phyloP scores from a whole-genome alignment of 805 yeast genomes.

The Metschnikowia koreensis region DNA sequence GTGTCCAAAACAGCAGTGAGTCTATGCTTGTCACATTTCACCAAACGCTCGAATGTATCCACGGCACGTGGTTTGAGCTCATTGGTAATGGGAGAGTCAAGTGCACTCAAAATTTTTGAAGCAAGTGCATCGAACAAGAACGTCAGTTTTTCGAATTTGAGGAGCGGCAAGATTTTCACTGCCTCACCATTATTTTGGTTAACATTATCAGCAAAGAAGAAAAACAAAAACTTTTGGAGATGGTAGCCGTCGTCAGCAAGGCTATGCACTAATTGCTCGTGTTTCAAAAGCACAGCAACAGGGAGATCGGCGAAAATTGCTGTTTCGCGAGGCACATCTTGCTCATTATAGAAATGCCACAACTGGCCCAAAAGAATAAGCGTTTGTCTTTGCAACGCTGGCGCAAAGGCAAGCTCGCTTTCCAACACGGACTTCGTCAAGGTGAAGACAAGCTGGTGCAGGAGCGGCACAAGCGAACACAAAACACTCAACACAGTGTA shows the following conservation, averaged over 20 bases:
- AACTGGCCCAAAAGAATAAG: conserved; percentile 41
- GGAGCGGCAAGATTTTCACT: conserved; percentile 22
- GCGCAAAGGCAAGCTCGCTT: conserved; percentile 23
- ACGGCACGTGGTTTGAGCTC: conserved; percentile 19
- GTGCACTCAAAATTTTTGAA: conserved; percentile 10
- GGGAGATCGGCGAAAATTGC: conserved; percentile 21
- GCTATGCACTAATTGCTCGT: conserved; percentile 8
- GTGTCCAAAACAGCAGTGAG: conserved; percentile 22
- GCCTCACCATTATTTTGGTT: conserved; percentile 19
- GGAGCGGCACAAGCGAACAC: conserved; percentile 66
- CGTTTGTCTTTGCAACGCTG: conserved; percentile 29
- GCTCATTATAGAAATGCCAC: conserved; percentile 30
- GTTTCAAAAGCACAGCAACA: conserved; percentile 4
- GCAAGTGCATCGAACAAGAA: conserved; percentile 19
- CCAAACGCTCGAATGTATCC: conserved; percentile 23
- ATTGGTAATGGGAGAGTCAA: conserved; percentile 9
- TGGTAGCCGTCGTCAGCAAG: conserved; percentile 28
- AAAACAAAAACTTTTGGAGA: conserved; percentile 30
- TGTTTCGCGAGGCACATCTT: conserved; percentile 11
- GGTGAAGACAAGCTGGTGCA: conserved; percentile 27
- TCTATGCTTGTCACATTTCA: conserved; percentile 20
- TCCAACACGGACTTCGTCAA: conserved; percentile 35
- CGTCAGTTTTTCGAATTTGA: conserved; percentile 19
- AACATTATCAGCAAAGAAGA: conserved; percentile 27
- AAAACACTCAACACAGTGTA: conserved; percentile 80